Evolutionary conservation across 495 filamentous ascomycete species (phyloP), one percentile per base, ranked within the genome.

Genomic region (Massariosphaeria phaeospora): DNA sequence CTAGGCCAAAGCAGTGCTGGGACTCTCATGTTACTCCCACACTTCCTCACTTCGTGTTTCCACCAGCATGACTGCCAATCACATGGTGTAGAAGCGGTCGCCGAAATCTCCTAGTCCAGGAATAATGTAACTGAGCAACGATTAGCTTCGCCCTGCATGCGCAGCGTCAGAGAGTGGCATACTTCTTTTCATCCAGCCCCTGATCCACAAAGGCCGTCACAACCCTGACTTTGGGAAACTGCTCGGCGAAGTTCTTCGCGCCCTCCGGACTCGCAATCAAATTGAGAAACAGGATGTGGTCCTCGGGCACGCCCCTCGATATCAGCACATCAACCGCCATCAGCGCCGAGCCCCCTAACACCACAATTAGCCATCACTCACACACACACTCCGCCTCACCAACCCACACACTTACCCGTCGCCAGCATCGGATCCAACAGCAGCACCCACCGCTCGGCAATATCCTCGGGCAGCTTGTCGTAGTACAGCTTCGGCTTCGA

Each of bases 401-500:
- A 29, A 7, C 5, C 10, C 1, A 43, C n/a, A 40, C 68, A n/a
- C 78, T 66, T 70, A 91, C 91, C 93, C 59, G 93, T 97, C 42
- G 93, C 93, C 72, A 98, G 91, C 93, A 98, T 98, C 2, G 94
- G 93, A 67, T 98, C 94, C 27, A 98, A 75, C n/a, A 98, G 75
- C 24, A 98, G 77, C 25, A 96, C 91, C 88, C 91, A 97, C 69
- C 93, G 74, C 10, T 91, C 78, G 9, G 85, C 81, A 63, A 98
- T 95, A 71, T 98, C 93, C 61, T 87, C 83, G 33, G 94, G 94
- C 12, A 98, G 77, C 72, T 98, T 98, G 58, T 96, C 91, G 67
- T 96, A 97, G 68, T 96, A 98, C 29, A 98, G 78, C 66, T 85
- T 89, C 3, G 93, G 94, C 76, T 83, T 80, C 52, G 83, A 78